Evolutionary conservation across 2,329 filamentous ascomycete genomes (phyloP).

Genomic region (Fusarium chaquense): DNA sequence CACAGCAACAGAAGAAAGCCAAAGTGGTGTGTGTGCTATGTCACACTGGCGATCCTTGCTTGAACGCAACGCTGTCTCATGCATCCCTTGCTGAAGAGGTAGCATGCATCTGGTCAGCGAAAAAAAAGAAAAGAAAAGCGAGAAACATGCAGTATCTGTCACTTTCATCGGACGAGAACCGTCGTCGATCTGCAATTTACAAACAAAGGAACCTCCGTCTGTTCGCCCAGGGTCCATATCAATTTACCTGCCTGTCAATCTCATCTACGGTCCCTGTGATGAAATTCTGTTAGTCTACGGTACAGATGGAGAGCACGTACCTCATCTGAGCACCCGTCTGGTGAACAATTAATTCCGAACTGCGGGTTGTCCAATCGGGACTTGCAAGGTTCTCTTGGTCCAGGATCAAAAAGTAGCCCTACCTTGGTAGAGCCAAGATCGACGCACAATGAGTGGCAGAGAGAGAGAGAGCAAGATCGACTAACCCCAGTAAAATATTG

Average conservation of each 20-base stretch:
- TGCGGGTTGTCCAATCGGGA: conserved; percentile 37
- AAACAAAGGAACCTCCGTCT: background rate
- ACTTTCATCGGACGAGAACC: background rate
- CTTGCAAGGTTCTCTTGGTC: background rate
- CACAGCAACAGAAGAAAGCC: background rate
- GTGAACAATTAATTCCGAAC: conserved; percentile 13
- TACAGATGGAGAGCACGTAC: conserved; percentile 9
- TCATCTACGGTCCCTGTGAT: background rate
- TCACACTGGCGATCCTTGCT: conserved; percentile 24
- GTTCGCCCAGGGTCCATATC: background rate
- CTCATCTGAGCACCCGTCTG: conserved; percentile 25
- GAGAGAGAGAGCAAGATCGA: conserved; percentile 2
- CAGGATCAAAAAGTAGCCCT: conserved; percentile 21
- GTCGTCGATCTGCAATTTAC: conserved; percentile 29
- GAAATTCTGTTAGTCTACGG: background rate
- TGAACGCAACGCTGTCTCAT: conserved; percentile 9
- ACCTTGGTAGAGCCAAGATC: conserved; percentile 33
- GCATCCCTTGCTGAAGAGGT: conserved; percentile 27
- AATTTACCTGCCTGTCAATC: background rate
- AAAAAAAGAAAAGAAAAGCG: background rate
- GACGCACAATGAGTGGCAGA: background rate
- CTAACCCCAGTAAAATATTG: background rate
- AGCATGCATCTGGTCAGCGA: background rate
- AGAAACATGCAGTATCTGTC: background rate
- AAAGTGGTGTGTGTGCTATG: background rate